Conservation (phyloP, 2,329 filamentous ascomycete genomes). For the Fragosphaeria purpurea region DNA sequence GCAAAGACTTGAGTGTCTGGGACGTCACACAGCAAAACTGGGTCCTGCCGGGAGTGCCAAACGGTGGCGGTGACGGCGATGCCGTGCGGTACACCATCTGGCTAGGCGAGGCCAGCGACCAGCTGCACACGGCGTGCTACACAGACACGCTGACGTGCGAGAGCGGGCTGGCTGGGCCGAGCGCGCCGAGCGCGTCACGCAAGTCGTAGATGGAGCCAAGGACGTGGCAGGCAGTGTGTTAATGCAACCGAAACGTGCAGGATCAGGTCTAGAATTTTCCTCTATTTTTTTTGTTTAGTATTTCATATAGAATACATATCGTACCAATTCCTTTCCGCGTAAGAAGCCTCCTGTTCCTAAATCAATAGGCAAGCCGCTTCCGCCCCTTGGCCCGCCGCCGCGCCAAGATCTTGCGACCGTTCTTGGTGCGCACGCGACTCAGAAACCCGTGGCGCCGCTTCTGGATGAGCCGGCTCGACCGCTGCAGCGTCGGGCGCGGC, state of each 20-base stretch:
- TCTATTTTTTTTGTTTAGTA: neutral
- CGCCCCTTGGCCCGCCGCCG: constrained; percentile 45
- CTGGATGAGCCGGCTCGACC: constrained; percentile 43
- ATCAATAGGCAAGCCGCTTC: constrained; percentile 28
- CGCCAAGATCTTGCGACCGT: constrained; percentile 42
- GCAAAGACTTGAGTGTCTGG: constrained; percentile 39
- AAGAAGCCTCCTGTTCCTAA: neutral
- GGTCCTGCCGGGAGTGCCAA: constrained; percentile 27
- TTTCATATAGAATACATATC: constrained; percentile 2
- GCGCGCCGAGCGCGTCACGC: too few relatives aligned
- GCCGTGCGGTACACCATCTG: constrained; percentile 31
- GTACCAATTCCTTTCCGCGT: neutral
- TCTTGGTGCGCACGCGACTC: constrained; percentile 37
- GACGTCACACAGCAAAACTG: constrained; percentile 37
- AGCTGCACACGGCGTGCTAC: constrained; percentile 29
- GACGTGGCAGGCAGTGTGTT: too few relatives aligned
- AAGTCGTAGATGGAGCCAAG: too few relatives aligned
- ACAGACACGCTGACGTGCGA: constrained; percentile 28
- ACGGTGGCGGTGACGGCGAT: constrained; percentile 15
- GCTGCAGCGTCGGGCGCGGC: constrained; percentile 47
- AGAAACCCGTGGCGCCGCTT: constrained; percentile 52
- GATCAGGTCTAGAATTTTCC: constrained; percentile 10
- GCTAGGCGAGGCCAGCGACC: constrained; percentile 34
- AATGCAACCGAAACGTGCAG: too few relatives aligned
- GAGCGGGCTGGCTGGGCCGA: constrained; percentile 21